phyloP scores from a whole-genome alignment of 2,329 filamentous ascomycete species.

The Dothistroma septosporum region DNA sequence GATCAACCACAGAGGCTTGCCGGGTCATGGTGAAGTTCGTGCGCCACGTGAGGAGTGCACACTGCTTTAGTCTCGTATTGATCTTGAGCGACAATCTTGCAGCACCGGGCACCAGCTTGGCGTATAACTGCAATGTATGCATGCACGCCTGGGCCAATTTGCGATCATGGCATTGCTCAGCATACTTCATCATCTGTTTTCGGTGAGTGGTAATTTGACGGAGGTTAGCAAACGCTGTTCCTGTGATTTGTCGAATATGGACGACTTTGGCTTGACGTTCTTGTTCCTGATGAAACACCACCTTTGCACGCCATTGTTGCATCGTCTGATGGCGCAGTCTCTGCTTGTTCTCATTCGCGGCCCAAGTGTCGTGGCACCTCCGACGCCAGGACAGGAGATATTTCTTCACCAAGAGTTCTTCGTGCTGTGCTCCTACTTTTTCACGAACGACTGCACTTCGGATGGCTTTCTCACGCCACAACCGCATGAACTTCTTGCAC shows the following conservation, averaged over 20 bases:
- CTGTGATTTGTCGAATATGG: background rate
- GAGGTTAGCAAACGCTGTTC: background rate
- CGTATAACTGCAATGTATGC: slow-evolving; percentile 35
- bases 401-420: slow-evolving; percentile 29
- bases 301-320: slow-evolving; percentile 7
- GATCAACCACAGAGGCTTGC: slow-evolving; percentile 49
- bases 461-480: slow-evolving; percentile 48
- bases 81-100: slow-evolving; percentile 44
- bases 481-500: slow-evolving; percentile 50
- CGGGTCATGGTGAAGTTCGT: slow-evolving; percentile 36
- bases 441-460: slow-evolving; percentile 17
- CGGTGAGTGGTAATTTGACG: background rate
- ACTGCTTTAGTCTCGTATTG: slow-evolving; percentile 44
- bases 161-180: background rate
- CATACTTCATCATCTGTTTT: background rate
- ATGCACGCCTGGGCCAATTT: slow-evolving; percentile 26
- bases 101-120: slow-evolving; percentile 41
- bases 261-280: slow-evolving; percentile 14
- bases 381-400: slow-evolving; percentile 25
- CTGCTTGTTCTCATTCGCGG: slow-evolving; percentile 36
- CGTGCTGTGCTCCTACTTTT: slow-evolving; percentile 26
- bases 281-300: slow-evolving; percentile 6
- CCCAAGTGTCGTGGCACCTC: slow-evolving; percentile 19
- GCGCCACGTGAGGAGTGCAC: slow-evolving; percentile 50
- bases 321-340: slow-evolving; percentile 18